These are phyloP conservation scores for Ganoderma multipileum DNA, from an alignment of 1,284 basidiomycete species.

Conservation along the genomic window DNA sequence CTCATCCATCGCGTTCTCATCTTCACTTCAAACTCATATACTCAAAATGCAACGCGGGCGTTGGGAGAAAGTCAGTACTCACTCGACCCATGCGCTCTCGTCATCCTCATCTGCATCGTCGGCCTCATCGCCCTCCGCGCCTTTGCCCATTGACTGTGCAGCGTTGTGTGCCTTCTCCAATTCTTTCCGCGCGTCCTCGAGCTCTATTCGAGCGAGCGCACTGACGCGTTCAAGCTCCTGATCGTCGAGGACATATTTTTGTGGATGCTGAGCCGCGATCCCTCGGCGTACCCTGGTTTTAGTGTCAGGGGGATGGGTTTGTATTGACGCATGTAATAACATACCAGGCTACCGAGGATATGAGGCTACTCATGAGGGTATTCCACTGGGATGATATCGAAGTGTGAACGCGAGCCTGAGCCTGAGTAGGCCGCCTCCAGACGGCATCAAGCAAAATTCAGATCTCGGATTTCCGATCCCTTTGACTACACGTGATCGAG, in stretches of 20 bases:
- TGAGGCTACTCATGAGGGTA: conserved; percentile 70
- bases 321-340: conserved; percentile 11
- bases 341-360: conserved; percentile 64
- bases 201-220: conserved; percentile 85
- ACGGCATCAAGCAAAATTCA: conserved; percentile 26
- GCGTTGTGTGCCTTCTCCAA: conserved; percentile 84
- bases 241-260: conserved; percentile 92
- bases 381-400: not conserved
- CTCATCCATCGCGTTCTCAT: conserved; percentile 70
- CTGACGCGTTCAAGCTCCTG: conserved; percentile 91
- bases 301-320: not conserved
- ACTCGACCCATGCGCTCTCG: conserved; percentile 82
- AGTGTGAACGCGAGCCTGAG: not conserved
- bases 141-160: conserved; percentile 75
- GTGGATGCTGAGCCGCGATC: conserved; percentile 77
- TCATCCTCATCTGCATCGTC: conserved; percentile 56
- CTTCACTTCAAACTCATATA: conserved; percentile 46
- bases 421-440: not conserved
- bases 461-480: conserved; percentile 25
- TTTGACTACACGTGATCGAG: conserved; percentile 11
- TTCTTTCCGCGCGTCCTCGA: conserved; percentile 88
- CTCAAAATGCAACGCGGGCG: conserved; percentile 31
- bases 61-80: conserved; percentile 48
- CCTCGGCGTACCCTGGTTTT: conserved; percentile 85
- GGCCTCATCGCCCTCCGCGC: conserved; percentile 66